phyloP scores from a whole-genome alignment of 108 stramenopile species.

The Nitzschia inconspicua region DNA sequence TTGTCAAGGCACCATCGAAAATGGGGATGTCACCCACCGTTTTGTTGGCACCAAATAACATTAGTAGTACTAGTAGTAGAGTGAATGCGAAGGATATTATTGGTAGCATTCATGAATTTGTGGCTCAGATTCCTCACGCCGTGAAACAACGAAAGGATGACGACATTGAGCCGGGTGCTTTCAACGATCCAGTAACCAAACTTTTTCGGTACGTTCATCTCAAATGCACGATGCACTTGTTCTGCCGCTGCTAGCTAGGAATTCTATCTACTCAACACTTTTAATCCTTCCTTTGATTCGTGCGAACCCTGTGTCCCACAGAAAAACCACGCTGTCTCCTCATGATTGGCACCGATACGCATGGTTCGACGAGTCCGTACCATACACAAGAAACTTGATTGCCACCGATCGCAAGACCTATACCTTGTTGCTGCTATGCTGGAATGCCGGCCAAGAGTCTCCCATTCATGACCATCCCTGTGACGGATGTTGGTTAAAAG shows the following conservation, averaged over 20 bases:
- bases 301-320: background rate
- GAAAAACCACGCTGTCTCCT: conserved; percentile 34
- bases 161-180: conserved; percentile 13
- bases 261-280: background rate
- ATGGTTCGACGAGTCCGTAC: conserved; percentile 34
- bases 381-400: conserved; percentile 86
- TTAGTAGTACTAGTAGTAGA: background rate
- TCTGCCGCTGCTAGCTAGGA: background rate
- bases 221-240: background rate
- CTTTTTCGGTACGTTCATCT: conserved; percentile 18
- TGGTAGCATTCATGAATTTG: background rate
- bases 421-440: conserved; percentile 87
- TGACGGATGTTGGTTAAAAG: conserved; percentile 88
- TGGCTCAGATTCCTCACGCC: background rate
- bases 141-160: conserved; percentile 7
- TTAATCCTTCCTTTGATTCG: background rate
- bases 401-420: conserved; percentile 76
- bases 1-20: too few species aligned
- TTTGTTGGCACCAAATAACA: too few species aligned
- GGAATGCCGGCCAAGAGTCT: conserved; percentile 75
- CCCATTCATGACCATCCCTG: conserved; percentile 85
- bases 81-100: background rate
- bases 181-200: conserved; percentile 21
- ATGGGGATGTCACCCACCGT: too few species aligned
- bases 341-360: conserved; percentile 50